Evolutionary conservation across 1,139 yeast genomes (phyloP).

Genomic region (Groenewaldozyma auringiensis): DNA sequence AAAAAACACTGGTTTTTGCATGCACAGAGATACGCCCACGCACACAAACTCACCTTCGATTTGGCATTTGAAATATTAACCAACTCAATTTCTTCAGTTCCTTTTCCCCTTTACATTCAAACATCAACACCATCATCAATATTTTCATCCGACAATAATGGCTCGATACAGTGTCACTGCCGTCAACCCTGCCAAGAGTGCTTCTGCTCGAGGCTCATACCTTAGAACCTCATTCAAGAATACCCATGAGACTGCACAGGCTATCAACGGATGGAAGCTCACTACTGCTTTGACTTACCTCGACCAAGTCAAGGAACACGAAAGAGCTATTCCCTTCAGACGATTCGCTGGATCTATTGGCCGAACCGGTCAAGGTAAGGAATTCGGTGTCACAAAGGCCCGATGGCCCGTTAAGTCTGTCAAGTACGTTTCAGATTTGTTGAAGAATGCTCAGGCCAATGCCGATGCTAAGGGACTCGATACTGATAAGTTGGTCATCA

Average conservation of each 20-base stretch:
- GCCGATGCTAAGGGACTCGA: conserved; percentile 99
- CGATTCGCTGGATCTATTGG: conserved; percentile 95
- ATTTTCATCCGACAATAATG: conserved; percentile 37
- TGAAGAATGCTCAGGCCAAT: conserved; percentile 97
- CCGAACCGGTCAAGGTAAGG: conserved; percentile 99
- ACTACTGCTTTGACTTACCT: conserved; percentile 94
- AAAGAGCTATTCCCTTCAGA: conserved; percentile 99
- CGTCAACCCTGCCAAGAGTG: conserved; percentile 99
- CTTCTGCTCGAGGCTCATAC: conserved; percentile 99
- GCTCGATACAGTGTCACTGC: conserved; percentile 98
- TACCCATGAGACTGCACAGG: conserved; percentile 99
- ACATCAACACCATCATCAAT: conserved; percentile 3
- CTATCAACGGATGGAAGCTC: conserved; percentile 96
- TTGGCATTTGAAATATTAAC: neutral
- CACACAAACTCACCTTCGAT: neutral
- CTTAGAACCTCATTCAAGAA: conserved; percentile 99
- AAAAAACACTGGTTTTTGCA: neutral
- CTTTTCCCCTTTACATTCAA: too few species aligned
- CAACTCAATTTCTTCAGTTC: conserved; percentile 3
- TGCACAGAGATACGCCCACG: neutral
- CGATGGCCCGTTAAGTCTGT: conserved; percentile 99
- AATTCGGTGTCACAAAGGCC: conserved; percentile 99
- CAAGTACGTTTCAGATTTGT: conserved; percentile 87
- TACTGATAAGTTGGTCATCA: conserved; percentile 82
- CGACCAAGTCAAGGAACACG: conserved; percentile 93